Conservation (phyloP, 2,329 filamentous ascomycete species). For the Colletotrichum abscissum region DNA sequence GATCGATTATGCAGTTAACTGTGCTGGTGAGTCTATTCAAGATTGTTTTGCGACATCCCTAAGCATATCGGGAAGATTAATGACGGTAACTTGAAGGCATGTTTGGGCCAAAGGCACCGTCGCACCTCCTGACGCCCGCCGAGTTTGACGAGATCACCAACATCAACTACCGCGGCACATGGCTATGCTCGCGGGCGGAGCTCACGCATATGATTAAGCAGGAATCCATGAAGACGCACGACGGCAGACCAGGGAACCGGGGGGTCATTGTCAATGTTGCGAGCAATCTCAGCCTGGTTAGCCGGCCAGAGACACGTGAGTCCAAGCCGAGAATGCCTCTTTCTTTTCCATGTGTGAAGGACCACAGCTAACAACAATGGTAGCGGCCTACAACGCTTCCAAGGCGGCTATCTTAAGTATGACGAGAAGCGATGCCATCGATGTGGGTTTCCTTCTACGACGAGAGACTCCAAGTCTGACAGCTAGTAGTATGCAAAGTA, state of each 20-base stretch:
- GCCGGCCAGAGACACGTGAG: constrained; percentile 52
- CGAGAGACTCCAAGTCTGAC: neutral
- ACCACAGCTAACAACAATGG: neutral
- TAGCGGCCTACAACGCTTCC: constrained; percentile 57
- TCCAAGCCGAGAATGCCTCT: constrained; percentile 32
- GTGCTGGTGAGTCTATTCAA: constrained; percentile 45
- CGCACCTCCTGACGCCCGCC: constrained; percentile 45
- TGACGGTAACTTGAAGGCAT: constrained; percentile 42
- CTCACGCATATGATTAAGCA: constrained; percentile 56
- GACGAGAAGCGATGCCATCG: constrained; percentile 59
- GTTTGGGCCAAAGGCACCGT: constrained; percentile 48
- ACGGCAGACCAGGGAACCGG: constrained; percentile 52
- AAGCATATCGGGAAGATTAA: too few species aligned
- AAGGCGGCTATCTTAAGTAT: constrained; percentile 58
- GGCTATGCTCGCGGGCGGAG: constrained; percentile 56
- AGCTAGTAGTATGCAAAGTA: constrained; percentile 53
- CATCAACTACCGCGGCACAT: constrained; percentile 57
- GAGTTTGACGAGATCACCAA: constrained; percentile 56
- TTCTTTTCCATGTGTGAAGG: too few species aligned
- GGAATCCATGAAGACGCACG: constrained; percentile 53
- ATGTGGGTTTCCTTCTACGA: constrained; percentile 43
- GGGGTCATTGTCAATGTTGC: constrained; percentile 59
- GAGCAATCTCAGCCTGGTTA: constrained; percentile 55
- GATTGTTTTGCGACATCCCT: too few species aligned
- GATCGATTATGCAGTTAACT: constrained; percentile 60